Conservation (phyloP, 306 rosid species). For the Herpetospermum pedunculosum region DNA sequence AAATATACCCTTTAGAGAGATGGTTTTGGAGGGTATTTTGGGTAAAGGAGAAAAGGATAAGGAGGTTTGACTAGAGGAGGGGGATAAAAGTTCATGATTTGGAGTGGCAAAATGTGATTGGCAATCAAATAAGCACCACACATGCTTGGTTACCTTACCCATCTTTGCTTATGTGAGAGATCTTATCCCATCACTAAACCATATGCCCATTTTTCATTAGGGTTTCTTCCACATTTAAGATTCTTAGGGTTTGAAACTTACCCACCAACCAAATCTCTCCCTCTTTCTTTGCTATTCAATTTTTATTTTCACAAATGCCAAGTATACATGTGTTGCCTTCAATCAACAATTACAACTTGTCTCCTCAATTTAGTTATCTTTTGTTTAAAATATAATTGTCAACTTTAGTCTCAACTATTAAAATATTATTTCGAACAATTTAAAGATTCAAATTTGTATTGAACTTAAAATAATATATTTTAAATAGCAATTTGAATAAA, state of each 20-base stretch:
- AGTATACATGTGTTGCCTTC: background rate
- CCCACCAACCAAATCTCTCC: background rate
- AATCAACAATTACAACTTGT: background rate
- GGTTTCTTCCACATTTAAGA: background rate
- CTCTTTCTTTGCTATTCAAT: background rate
- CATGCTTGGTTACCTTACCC: constrained; percentile 7
- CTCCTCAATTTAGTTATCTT: background rate
- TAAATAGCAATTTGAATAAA: too few species aligned
- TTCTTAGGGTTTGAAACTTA: background rate
- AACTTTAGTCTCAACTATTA: too few species aligned
- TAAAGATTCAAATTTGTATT: too few species aligned
- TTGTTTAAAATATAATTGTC: too few species aligned
- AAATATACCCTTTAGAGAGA: background rate
- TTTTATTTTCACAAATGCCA: background rate
- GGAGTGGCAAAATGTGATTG: background rate
- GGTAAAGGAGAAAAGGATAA: constrained; percentile 3
- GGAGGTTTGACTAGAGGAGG: constrained; percentile 35
- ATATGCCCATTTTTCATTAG: background rate
- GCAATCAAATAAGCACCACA: constrained; percentile 22
- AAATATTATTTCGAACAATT: too few species aligned
- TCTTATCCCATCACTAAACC: constrained; percentile 10
- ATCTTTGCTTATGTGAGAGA: background rate
- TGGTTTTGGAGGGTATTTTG: background rate
- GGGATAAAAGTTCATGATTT: constrained; percentile 6
- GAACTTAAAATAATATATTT: too few species aligned